phyloP scores from a whole-genome alignment of 176 grass and related monocot genomes.

The Musa troglodytarum region DNA sequence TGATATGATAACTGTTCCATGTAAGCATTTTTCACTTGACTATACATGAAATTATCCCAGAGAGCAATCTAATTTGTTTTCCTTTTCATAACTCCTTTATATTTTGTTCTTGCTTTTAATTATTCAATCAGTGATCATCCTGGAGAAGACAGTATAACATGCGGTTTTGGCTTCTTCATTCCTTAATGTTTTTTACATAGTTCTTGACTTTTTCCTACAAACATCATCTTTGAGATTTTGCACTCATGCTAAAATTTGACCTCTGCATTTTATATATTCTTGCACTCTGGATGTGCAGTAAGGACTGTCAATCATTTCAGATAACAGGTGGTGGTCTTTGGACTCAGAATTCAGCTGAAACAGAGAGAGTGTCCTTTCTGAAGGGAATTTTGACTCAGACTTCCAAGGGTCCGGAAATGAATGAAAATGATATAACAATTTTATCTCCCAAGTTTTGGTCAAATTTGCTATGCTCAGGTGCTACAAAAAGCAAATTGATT shows the following conservation, averaged over 20 bases:
- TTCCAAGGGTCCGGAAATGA: not conserved
- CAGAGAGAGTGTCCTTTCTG: not conserved
- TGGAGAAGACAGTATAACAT: not conserved
- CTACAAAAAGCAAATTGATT: conserved; percentile 6
- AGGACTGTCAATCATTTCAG: not conserved
- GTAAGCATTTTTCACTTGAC: no score
- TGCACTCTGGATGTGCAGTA: no score
- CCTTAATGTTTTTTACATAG: not conserved
- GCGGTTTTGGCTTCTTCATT: not conserved
- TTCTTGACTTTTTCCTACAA: no score
- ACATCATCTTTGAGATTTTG: no score
- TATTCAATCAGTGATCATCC: not conserved
- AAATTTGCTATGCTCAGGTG: conserved; percentile 2
- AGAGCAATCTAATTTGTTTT: not conserved
- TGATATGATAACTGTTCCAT: no score
- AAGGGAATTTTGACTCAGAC: not conserved
- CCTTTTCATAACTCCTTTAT: no score
- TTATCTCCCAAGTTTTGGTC: not conserved
- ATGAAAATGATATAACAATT: not conserved
- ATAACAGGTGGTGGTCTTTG: conserved; percentile 4
- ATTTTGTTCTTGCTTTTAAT: not conserved
- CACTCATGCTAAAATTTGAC: no score
- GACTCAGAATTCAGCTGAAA: not conserved
- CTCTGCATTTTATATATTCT: no score
- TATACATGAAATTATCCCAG: no score